Evolutionary conservation across 192 early-diverging fungal species (phyloP).

Genomic region (Phlyctochytrium planicorne): DNA sequence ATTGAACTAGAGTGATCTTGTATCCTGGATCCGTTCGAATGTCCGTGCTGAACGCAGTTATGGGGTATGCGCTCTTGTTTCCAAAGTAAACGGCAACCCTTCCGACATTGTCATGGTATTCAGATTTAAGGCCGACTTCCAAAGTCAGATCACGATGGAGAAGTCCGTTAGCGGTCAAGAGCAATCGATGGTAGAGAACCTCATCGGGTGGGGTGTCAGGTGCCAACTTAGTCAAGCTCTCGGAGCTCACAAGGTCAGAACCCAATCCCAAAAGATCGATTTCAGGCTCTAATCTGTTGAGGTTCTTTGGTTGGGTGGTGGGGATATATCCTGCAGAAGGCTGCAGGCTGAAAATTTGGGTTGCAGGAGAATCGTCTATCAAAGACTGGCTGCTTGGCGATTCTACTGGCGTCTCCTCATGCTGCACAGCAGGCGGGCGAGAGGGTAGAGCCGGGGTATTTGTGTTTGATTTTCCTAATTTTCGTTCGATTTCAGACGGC

Average conservation of each 20-base stretch:
- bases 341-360: constrained; percentile 1
- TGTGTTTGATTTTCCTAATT: neutral
- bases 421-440: constrained; percentile 6
- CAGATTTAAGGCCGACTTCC: constrained; percentile 89
- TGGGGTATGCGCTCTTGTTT: constrained; percentile 76
- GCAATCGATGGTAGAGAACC: constrained; percentile 12
- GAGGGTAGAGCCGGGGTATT: neutral
- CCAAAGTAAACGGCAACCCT: constrained; percentile 88
- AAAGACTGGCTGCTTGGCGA: neutral
- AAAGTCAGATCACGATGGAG: constrained; percentile 87
- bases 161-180: constrained; percentile 79
- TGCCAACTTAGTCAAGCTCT: constrained; percentile 46
- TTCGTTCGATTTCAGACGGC: neutral
- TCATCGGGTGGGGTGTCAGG: constrained; percentile 19
- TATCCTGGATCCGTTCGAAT: constrained; percentile 51
- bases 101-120: constrained; percentile 88
- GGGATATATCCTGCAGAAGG: neutral
- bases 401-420: constrained; percentile 12
- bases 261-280: constrained; percentile 25
- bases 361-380: neutral
- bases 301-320: neutral
- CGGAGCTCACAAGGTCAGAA: constrained; percentile 38
- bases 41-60: constrained; percentile 61
- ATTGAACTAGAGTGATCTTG: constrained; percentile 56
- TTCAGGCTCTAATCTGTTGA: neutral